These are phyloP conservation scores for Penicillium desertorum DNA, from an alignment of 495 filamentous ascomycete genomes.

Conservation along the genomic window DNA sequence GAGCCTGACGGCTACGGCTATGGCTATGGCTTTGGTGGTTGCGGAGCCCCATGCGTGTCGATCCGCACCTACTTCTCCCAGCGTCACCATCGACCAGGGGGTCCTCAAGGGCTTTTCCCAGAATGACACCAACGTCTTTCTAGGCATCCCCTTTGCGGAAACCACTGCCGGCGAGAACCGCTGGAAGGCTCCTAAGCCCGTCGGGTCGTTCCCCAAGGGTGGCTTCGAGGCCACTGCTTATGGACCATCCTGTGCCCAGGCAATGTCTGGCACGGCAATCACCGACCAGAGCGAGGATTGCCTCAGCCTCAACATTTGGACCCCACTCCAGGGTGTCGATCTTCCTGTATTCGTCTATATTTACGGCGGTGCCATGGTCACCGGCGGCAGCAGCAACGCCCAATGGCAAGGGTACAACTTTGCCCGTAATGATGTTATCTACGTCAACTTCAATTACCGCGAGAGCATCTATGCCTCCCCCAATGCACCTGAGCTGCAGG, in stretches of 20 bases:
- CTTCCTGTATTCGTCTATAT: slow-evolving; percentile 33
- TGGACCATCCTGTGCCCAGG: slow-evolving; percentile 30
- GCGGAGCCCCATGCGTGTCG: not conserved
- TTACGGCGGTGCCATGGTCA: slow-evolving; percentile 32
- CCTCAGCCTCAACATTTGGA: slow-evolving; percentile 30
- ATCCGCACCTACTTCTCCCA: slow-evolving; percentile 6
- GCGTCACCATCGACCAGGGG: slow-evolving; percentile 20
- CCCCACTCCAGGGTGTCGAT: not conserved
- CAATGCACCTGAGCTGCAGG: slow-evolving; percentile 27
- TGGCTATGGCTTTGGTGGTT: slow-evolving; percentile 10
- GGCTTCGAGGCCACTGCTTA: slow-evolving; percentile 23
- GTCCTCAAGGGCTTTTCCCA: slow-evolving; percentile 21
- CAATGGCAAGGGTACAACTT: slow-evolving; percentile 32
- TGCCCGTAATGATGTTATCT: slow-evolving; percentile 32
- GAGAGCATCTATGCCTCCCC: slow-evolving; percentile 29
- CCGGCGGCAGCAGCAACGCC: slow-evolving; percentile 26
- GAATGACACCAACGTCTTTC: slow-evolving; percentile 27
- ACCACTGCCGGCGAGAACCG: slow-evolving; percentile 29
- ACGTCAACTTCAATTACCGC: slow-evolving; percentile 35
- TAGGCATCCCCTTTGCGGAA: slow-evolving; percentile 33
- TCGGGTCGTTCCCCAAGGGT: slow-evolving; percentile 14
- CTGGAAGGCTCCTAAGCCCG: slow-evolving; percentile 27
- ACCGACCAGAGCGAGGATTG: slow-evolving; percentile 30
- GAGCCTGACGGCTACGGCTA: slow-evolving; percentile 9
- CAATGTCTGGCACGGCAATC: slow-evolving; percentile 25